Conservation (phyloP, 2,329 filamentous ascomycete genomes). For the Pyrenochaeta sp. region DNA sequence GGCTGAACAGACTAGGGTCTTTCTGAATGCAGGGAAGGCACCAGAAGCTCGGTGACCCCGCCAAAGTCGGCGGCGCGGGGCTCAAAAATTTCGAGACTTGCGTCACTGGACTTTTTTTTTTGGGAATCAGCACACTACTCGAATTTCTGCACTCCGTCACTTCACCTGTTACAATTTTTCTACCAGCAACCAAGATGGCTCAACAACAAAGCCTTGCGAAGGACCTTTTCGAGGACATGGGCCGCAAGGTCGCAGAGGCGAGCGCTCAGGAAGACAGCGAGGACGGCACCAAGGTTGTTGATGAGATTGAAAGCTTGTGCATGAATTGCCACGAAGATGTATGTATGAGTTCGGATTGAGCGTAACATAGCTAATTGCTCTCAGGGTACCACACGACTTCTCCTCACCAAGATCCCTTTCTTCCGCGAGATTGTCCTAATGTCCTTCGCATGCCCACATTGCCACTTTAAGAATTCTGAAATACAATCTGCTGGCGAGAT, state of each 20-base stretch:
- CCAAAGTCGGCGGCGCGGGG: conserved; percentile 38
- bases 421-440: conserved; percentile 98
- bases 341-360: conserved; percentile 13
- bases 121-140: conserved; percentile 11
- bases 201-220: conserved; percentile 51
- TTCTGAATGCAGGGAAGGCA: conserved; percentile 25
- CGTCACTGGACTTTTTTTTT: conserved; percentile 23
- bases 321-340: conserved; percentile 64
- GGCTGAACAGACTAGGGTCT: conserved; percentile 36
- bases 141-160: not conserved
- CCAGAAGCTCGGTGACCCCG: conserved; percentile 37
- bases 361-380: conserved; percentile 21
- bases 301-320: conserved; percentile 63
- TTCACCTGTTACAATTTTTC: not conserved
- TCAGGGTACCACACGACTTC: conserved; percentile 82
- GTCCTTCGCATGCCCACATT: conserved; percentile 93
- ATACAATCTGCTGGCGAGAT: conserved; percentile 92
- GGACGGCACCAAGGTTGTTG: conserved; percentile 58
- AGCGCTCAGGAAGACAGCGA: conserved; percentile 46
- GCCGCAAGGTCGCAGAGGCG: conserved; percentile 56
- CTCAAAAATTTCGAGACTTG: conserved; percentile 41
- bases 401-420: conserved; percentile 92
- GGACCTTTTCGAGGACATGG: conserved; percentile 63
- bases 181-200: conserved; percentile 39
- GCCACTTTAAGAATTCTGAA: conserved; percentile 88